These are phyloP conservation scores for Fusarium chuoi DNA, from an alignment of 2,329 filamentous ascomycete genomes.

Conservation along the genomic window DNA sequence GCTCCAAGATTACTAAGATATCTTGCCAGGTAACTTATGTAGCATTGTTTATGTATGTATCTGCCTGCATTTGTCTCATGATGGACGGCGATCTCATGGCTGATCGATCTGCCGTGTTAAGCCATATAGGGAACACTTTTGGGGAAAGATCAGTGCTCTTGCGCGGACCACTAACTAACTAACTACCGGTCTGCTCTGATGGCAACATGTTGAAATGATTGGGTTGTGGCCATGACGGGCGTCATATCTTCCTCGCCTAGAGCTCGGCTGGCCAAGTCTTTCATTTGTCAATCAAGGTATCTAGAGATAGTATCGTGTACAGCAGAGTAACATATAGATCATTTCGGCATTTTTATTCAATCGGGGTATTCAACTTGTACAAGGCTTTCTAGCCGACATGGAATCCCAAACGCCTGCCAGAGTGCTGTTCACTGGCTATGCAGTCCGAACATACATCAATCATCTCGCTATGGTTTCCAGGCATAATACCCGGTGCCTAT, in stretches of 20 bases:
- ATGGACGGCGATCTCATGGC: slow-evolving; percentile 3
- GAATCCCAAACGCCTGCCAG: slow-evolving; percentile 38
- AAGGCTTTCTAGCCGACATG: slow-evolving; percentile 26
- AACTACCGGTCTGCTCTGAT: background rate
- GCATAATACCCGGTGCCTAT: slow-evolving; percentile 13
- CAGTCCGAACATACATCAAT: slow-evolving; percentile 19
- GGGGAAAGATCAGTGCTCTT: background rate
- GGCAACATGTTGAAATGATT: too few relatives aligned
- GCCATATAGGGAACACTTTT: background rate
- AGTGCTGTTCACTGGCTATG: slow-evolving; percentile 30
- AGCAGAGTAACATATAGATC: background rate
- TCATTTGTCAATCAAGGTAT: background rate
- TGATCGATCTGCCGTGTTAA: background rate
- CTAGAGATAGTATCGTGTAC: background rate
- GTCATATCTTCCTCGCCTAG: background rate
- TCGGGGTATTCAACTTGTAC: slow-evolving; percentile 35
- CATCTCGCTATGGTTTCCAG: slow-evolving; percentile 28
- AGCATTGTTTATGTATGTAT: slow-evolving; percentile 1
- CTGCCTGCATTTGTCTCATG: slow-evolving; percentile 19
- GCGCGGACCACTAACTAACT: background rate
- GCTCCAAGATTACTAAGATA: background rate
- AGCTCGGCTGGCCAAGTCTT: background rate
- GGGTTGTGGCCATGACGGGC: background rate
- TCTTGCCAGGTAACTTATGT: background rate
- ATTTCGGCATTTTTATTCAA: slow-evolving; percentile 15